Percentiles rank a stretch among this genome's conserved stretches.
These are phyloP conservation scores for Nidularia pulvinata DNA, from an alignment of 768 basidiomycete genomes.

Conservation along the genomic window DNA sequence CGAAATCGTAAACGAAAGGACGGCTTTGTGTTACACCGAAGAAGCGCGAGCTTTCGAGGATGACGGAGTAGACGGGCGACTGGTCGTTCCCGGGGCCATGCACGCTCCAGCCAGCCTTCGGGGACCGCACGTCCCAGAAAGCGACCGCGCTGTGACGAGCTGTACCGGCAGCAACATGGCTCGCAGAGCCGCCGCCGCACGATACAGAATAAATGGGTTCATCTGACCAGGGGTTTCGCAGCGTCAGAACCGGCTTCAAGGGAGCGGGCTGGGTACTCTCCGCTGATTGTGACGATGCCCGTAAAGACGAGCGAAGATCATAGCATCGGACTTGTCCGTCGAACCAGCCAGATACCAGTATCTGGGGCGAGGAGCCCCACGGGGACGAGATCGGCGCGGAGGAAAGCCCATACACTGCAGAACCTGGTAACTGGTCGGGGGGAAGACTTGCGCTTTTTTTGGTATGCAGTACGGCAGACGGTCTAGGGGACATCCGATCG, in stretches of 20 bases:
- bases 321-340: conserved; percentile 74
- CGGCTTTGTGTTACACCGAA: conserved; percentile 80
- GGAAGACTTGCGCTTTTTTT: conserved; percentile 1
- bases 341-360: conserved; percentile 82
- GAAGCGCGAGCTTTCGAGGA: conserved; percentile 76
- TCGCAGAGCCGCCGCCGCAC: conserved; percentile 67
- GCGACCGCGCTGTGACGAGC: conserved; percentile 78
- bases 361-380: conserved; percentile 70
- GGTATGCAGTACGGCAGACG: conserved; percentile 49
- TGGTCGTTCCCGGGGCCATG: conserved; percentile 79
- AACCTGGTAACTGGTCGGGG: conserved; percentile 16
- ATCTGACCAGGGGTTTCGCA: conserved; percentile 67
- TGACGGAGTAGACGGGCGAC: conserved; percentile 75
- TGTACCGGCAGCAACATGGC: conserved; percentile 73
- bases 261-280: conserved; percentile 16
- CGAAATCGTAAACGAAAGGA: conserved; percentile 80
- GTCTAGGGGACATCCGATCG: conserved; percentile 39
- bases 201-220: conserved; percentile 80
- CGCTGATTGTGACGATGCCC: conserved; percentile 10
- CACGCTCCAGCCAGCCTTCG: conserved; percentile 69
- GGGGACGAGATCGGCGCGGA: conserved; percentile 59
- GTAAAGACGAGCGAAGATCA: conserved; percentile 62
- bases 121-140: conserved; percentile 78
- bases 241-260: conserved; percentile 56
- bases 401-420: conserved; percentile 76